A percentile compares a stretch with the other conserved stretches of the same genome.
These are phyloP conservation scores for Choanephora cucurbitarum DNA, from an alignment of 371 early-diverging fungal species.

Conservation along the genomic window DNA sequence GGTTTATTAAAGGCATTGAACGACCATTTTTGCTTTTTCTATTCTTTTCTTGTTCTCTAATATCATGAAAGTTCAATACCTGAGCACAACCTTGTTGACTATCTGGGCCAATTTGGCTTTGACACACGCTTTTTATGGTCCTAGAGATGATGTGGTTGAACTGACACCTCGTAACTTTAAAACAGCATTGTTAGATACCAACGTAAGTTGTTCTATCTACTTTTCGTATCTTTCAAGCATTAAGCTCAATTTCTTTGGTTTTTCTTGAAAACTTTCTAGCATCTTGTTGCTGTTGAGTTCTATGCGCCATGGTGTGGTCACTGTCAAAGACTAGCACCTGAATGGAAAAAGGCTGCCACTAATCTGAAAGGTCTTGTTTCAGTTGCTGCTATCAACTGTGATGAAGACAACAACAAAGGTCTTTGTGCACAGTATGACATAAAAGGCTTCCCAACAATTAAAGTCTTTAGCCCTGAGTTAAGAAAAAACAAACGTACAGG, in stretches of 20 bases:
- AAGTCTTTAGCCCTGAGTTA: slow-evolving; percentile 68
- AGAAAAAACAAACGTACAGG: slow-evolving; percentile 54
- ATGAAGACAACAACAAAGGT: slow-evolving; percentile 72
- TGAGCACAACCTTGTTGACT: slow-evolving; percentile 16
- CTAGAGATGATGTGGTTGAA: slow-evolving; percentile 59
- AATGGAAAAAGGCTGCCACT: slow-evolving; percentile 84
- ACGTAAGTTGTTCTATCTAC: slow-evolving; percentile 45
- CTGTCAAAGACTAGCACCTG: slow-evolving; percentile 85
- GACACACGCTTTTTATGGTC: slow-evolving; percentile 50
- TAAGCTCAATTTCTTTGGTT: background rate
- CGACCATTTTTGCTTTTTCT: background rate
- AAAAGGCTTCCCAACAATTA: slow-evolving; percentile 95
- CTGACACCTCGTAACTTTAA: slow-evolving; percentile 70
- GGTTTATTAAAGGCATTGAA: too few species aligned
- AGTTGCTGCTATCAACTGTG: slow-evolving; percentile 90
- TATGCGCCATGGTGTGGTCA: slow-evolving; percentile 96
- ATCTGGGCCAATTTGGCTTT: slow-evolving; percentile 21
- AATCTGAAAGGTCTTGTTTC: slow-evolving; percentile 81
- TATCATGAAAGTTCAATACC: slow-evolving; percentile 17
- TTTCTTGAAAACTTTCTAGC: slow-evolving; percentile 35
- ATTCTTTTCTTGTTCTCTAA: background rate
- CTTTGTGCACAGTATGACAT: slow-evolving; percentile 80
- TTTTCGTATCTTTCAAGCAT: slow-evolving; percentile 1
- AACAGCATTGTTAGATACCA: slow-evolving; percentile 63
- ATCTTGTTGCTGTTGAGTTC: slow-evolving; percentile 84